These are phyloP conservation scores for Eucalyptus marginata DNA, from an alignment of 345 rosid species.

Conservation along the genomic window DNA sequence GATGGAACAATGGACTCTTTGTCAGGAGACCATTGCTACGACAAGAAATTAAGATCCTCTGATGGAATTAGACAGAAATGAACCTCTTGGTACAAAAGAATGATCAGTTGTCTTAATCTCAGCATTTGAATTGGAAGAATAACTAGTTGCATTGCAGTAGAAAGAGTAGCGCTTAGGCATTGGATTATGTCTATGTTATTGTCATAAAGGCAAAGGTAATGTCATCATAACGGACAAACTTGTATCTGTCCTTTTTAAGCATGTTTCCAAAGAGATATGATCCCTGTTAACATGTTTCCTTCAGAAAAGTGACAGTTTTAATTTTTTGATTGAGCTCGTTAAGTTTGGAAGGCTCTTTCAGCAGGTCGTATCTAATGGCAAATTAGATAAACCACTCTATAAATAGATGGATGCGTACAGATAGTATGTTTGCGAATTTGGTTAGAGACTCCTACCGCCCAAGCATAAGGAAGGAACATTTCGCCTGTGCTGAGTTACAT, in stretches of 20 bases:
- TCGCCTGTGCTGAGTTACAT: slow-evolving; percentile 37
- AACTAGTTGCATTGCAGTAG: slow-evolving; percentile 22
- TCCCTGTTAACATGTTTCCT: not conserved
- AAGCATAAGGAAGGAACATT: slow-evolving; percentile 38
- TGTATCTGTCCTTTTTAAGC: not conserved
- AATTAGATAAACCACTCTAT: not conserved
- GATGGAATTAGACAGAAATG: not conserved
- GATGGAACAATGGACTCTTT: not conserved
- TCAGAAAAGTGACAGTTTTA: not conserved
- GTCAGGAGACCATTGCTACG: not conserved
- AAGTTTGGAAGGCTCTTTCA: not conserved
- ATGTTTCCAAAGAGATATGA: not conserved
- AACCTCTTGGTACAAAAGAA: slow-evolving; percentile 43
- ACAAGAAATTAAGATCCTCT: not conserved
- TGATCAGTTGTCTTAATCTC: slow-evolving; percentile 31
- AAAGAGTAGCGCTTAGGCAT: not conserved
- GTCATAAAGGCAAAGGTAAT: not conserved
- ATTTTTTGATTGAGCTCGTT: not conserved
- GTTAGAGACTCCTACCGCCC: slow-evolving; percentile 17
- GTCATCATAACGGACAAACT: not conserved
- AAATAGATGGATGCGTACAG: not conserved
- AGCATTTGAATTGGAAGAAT: slow-evolving; percentile 41
- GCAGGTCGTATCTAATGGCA: not conserved
- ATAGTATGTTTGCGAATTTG: not conserved
- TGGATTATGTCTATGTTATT: not conserved